Evolutionary conservation across 1,139 yeast genomes (phyloP).

Genomic region (Geotrichum aggregatum): DNA sequence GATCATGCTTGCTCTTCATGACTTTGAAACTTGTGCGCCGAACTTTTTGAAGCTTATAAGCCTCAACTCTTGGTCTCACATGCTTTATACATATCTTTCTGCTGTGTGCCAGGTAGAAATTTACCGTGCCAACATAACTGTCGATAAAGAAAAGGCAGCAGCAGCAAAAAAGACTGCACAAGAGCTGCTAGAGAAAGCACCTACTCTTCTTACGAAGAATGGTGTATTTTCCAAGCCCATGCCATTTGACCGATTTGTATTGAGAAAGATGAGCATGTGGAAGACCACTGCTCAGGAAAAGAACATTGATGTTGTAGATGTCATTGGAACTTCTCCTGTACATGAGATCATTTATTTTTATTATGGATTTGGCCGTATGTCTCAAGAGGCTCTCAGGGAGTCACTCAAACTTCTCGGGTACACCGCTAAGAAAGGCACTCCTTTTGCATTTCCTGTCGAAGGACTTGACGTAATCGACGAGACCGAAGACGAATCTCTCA

Average conservation of each 20-base stretch:
- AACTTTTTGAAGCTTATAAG: constrained; percentile 66
- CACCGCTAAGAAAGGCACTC: constrained; percentile 41
- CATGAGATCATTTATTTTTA: constrained; percentile 86
- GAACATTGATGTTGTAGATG: constrained; percentile 56
- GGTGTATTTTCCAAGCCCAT: constrained; percentile 74
- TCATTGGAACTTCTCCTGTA: constrained; percentile 78
- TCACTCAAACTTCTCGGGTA: constrained; percentile 50
- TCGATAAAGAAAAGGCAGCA: constrained; percentile 42
- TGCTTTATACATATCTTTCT: constrained; percentile 78
- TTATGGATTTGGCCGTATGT: constrained; percentile 90
- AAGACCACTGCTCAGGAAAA: constrained; percentile 45
- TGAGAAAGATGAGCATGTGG: constrained; percentile 65
- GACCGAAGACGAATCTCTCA: constrained; percentile 56
- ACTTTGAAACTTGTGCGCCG: constrained; percentile 73
- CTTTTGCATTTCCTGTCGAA: constrained; percentile 23
- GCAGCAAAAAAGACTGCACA: constrained; percentile 57
- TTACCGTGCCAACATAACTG: constrained; percentile 53
- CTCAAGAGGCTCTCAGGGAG: constrained; percentile 50
- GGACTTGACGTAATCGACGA: constrained; percentile 41
- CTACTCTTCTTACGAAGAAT: constrained; percentile 59
- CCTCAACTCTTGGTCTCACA: constrained; percentile 88
- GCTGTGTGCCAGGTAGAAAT: constrained; percentile 82
- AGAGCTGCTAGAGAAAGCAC: constrained; percentile 61
- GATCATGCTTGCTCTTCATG: constrained; percentile 69
- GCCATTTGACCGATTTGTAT: constrained; percentile 84